Conservation (phyloP, 805 yeast species). For the Saccharomyces eubayanus region DNA sequence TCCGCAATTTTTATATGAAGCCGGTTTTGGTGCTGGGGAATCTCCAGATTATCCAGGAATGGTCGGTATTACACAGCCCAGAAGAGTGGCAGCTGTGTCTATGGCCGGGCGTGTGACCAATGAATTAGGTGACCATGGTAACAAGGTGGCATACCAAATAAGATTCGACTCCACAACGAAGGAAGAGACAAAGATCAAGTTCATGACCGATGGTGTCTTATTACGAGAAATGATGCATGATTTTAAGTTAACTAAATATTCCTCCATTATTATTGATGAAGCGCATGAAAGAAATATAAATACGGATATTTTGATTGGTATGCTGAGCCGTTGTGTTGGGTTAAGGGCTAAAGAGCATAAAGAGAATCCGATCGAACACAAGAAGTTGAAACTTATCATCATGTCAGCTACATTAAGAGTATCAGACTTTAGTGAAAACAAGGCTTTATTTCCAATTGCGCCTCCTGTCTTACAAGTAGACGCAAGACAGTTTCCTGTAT, state of each 20-base stretch:
- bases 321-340: conserved; percentile 77
- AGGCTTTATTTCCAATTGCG: conserved; percentile 50
- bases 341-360: conserved; percentile 52
- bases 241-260: conserved; percentile 69
- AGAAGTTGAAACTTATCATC: conserved; percentile 71
- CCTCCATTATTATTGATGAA: conserved; percentile 86
- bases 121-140: conserved; percentile 67
- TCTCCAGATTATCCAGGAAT: conserved; percentile 70
- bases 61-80: conserved; percentile 94
- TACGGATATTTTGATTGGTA: conserved; percentile 92
- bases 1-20: conserved; percentile 89
- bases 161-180: conserved; percentile 66
- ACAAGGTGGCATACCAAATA: conserved; percentile 70
- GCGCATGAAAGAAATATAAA: conserved; percentile 96
- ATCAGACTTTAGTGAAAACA: conserved; percentile 83
- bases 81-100: conserved; percentile 89
- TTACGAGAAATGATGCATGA: conserved; percentile 90
- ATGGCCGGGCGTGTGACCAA: conserved; percentile 75
- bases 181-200: conserved; percentile 63
- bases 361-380: conserved; percentile 40
- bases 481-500: conserved; percentile 90
- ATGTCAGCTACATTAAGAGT: conserved; percentile 98
- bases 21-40: conserved; percentile 68
- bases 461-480: conserved; percentile 89
- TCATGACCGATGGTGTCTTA: conserved; percentile 92